Conservation (phyloP, 2,329 filamentous ascomycete genomes). For the Rhinocladiella similis region DNA sequence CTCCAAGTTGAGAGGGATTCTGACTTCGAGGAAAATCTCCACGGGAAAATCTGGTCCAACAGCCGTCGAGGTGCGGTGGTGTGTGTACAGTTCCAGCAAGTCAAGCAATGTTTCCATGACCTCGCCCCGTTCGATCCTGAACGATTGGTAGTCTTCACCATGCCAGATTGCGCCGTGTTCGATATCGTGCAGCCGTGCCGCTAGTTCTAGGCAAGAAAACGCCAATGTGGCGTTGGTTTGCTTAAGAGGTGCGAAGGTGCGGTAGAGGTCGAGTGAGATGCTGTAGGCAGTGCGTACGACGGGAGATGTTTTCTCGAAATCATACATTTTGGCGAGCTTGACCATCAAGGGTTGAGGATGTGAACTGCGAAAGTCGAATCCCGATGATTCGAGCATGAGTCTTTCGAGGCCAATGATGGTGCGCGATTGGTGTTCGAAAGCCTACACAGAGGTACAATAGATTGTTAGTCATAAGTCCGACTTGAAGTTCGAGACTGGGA, state of each 20-base stretch:
- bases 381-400: slow-evolving; percentile 86
- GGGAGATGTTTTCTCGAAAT: slow-evolving; percentile 51
- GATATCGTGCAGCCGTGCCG: slow-evolving; percentile 63
- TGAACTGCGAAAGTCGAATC: slow-evolving; percentile 89
- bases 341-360: slow-evolving; percentile 83
- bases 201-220: slow-evolving; percentile 77
- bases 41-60: slow-evolving; percentile 72
- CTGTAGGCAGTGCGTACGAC: slow-evolving; percentile 72
- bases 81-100: slow-evolving; percentile 86
- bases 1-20: slow-evolving; percentile 83
- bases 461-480: not conserved
- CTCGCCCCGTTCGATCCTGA: slow-evolving; percentile 47
- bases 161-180: slow-evolving; percentile 53
- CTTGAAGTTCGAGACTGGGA: too few species aligned
- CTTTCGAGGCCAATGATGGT: slow-evolving; percentile 87
- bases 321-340: slow-evolving; percentile 69
- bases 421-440: slow-evolving; percentile 77
- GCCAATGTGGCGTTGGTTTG: slow-evolving; percentile 84
- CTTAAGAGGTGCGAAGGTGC: slow-evolving; percentile 90
- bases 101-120: slow-evolving; percentile 81
- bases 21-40: slow-evolving; percentile 78
- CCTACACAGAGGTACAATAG: slow-evolving; percentile 45
- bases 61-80: slow-evolving; percentile 72
- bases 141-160: slow-evolving; percentile 51
- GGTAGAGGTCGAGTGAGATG: slow-evolving; percentile 85